Evolutionary conservation across 202 grass and related monocot genomes (phyloP).

Genomic region (Saccharum hybrid): DNA sequence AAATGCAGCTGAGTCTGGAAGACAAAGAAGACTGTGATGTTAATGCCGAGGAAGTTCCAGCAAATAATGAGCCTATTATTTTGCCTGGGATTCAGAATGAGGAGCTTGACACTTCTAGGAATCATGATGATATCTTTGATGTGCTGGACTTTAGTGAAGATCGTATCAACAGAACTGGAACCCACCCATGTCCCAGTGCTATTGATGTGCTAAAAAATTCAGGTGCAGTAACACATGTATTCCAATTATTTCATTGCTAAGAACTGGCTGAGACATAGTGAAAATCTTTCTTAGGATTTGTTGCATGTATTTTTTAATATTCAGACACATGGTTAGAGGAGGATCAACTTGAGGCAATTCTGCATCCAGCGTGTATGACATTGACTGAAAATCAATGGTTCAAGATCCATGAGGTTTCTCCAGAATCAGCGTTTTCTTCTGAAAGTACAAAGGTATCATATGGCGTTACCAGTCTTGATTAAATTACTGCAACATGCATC

Average conservation of each 20-base stretch:
- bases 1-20: conserved; percentile 61
- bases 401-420: conserved; percentile 68
- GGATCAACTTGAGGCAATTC: conserved; percentile 58
- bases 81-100: conserved; percentile 42
- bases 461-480: conserved; percentile 2
- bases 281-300: conserved; percentile 19
- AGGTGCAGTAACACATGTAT: conserved; percentile 55
- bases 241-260: conserved; percentile 28
- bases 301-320: conserved; percentile 39
- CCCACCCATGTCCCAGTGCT: conserved; percentile 32
- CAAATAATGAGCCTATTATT: conserved; percentile 33
- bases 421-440: conserved; percentile 77
- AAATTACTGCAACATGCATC: not conserved
- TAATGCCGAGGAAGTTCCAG: conserved; percentile 6
- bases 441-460: conserved; percentile 86
- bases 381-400: conserved; percentile 55
- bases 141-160: conserved; percentile 37
- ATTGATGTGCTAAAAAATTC: conserved; percentile 73
- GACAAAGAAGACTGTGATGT: conserved; percentile 40
- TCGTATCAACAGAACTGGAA: conserved; percentile 40
- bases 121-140: conserved; percentile 45
- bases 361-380: conserved; percentile 41
- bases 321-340: conserved; percentile 68
- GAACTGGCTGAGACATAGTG: conserved; percentile 6
- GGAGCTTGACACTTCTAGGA: conserved; percentile 36